Evolutionary conservation across 2,329 filamentous ascomycete genomes (phyloP).

Genomic region (Lasiodiplodia gonubiensis): DNA sequence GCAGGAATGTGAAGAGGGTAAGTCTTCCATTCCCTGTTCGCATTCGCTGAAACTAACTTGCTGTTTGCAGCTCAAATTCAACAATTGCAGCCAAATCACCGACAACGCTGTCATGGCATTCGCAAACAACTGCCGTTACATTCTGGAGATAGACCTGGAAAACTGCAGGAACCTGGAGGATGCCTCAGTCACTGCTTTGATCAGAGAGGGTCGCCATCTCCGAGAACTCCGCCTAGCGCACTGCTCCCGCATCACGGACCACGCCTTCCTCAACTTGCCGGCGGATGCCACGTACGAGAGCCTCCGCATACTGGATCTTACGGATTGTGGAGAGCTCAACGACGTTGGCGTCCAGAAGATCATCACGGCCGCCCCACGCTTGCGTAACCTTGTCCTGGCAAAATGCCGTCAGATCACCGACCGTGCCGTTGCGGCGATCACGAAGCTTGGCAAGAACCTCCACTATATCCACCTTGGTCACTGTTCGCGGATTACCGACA

Average conservation of each 20-base stretch:
- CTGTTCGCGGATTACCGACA: slow-evolving; percentile 88
- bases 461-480: slow-evolving; percentile 97
- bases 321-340: slow-evolving; percentile 81
- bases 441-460: slow-evolving; percentile 89
- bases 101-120: slow-evolving; percentile 84
- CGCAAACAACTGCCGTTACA: slow-evolving; percentile 84
- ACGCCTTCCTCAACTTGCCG: slow-evolving; percentile 83
- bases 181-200: slow-evolving; percentile 78
- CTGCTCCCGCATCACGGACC: slow-evolving; percentile 83
- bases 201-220: slow-evolving; percentile 79
- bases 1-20: slow-evolving; percentile 85
- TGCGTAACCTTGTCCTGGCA: slow-evolving; percentile 90
- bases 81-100: slow-evolving; percentile 84
- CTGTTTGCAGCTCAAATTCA: slow-evolving; percentile 78
- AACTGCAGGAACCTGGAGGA: slow-evolving; percentile 83
- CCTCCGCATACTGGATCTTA: slow-evolving; percentile 90
- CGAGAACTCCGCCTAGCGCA: slow-evolving; percentile 87
- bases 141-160: slow-evolving; percentile 95
- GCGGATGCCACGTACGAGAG: slow-evolving; percentile 76
- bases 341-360: slow-evolving; percentile 90
- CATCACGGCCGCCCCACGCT: slow-evolving; percentile 80
- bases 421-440: slow-evolving; percentile 82
- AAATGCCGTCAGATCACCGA: slow-evolving; percentile 96
- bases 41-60: slow-evolving; percentile 29
- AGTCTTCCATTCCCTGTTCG: slow-evolving; percentile 38